Evolutionary conservation across 768 basidiomycete species (phyloP).

Genomic region (Leucocoprinus birnbaumii): DNA sequence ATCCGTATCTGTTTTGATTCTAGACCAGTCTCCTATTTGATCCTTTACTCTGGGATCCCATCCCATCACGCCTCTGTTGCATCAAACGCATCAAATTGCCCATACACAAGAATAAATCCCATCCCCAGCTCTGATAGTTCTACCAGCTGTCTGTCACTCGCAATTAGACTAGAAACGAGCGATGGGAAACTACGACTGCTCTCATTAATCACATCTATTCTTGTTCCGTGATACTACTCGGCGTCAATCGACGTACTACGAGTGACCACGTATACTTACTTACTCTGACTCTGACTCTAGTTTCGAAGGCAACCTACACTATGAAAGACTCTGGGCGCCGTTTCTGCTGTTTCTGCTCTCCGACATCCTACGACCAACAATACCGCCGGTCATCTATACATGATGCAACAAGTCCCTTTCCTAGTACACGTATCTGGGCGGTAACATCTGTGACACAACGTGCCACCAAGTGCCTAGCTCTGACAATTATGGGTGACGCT

Average conservation of each 20-base stretch:
- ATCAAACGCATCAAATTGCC: not conserved
- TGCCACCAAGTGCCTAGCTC: not conserved
- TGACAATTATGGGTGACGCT: not conserved
- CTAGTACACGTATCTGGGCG: conserved; percentile 5
- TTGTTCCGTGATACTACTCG: not conserved
- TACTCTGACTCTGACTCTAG: no score
- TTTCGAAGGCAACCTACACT: not conserved
- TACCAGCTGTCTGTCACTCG: not conserved
- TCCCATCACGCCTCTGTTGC: not conserved
- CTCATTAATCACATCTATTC: not conserved
- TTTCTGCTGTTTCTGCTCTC: no score
- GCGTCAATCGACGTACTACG: not conserved
- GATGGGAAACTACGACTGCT: no score
- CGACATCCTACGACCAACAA: no score
- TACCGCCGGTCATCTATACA: not conserved
- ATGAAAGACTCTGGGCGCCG: no score
- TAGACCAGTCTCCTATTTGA: not conserved
- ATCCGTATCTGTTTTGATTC: not conserved
- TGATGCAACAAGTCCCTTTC: conserved; percentile 5
- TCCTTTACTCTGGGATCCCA: not conserved
- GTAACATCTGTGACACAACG: not conserved
- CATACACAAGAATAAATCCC: not conserved
- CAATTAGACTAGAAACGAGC: not conserved
- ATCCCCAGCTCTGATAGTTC: not conserved
- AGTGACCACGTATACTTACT: no score